Base-by-base conservation (phyloP, 257 asterid species). In the Asclepias syriaca region DNA sequence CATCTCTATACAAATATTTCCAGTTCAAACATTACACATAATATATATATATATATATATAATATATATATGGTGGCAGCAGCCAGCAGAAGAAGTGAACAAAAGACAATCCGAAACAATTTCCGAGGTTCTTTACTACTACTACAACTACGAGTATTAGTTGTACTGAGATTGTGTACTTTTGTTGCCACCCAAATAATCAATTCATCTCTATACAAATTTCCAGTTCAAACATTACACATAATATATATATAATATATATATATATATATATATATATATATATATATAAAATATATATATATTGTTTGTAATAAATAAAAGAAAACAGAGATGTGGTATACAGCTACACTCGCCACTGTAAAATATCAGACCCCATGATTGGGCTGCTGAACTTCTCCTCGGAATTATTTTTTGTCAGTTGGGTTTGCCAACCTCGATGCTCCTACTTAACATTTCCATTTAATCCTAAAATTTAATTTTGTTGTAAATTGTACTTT, bases 311-410 rank as follows among this genome's bases (percentile, higher is more conserved):
- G 34, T 29, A 29, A 29, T 1, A 29, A 29, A 29, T 1, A 29
- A 29, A 29, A 29, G 34, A 29, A 29, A 29, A 29, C 34, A 29
- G 34, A 2, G 51, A 69, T 69, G 65, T 37, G 54, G 66, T 21
- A 29, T 70, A 70, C 74, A 70, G 74, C 74, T 70, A 39, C 66
- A 21, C 39, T 40, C 15, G 66, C 15, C 8, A 9, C 74, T 70
- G 74, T 40, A 13, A 39, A 21, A 3, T 6, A 56, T 56, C 74
- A 70, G 74, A 57, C 16, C 29, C 74, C 74, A 70, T 57, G 67
- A 70, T 70, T 70, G 74, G 74, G 10, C 74, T 70, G 67, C 55
- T 70, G 37, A 56, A 8, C 67, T 57, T 70, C 50, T 14, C 57
- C 11, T 15, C 10, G 1, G 8, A 66, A 68, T 68, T 15, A 27